These are phyloP conservation scores for Cytospora mali DNA, from an alignment of 2,329 filamentous ascomycete species.

Conservation along the genomic window DNA sequence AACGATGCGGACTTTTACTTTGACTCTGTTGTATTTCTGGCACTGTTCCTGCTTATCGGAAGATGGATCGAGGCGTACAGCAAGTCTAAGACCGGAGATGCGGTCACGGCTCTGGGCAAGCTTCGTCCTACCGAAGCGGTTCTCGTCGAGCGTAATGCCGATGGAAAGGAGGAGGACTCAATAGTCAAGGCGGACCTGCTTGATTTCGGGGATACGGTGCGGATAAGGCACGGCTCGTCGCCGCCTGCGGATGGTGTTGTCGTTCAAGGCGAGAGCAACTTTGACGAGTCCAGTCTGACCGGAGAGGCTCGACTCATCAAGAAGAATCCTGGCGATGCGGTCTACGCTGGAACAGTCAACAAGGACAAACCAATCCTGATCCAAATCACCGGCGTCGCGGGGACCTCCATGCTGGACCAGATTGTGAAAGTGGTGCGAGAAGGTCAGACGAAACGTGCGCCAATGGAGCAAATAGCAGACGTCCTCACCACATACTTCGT, in stretches of 20 bases:
- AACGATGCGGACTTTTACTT: constrained; percentile 72
- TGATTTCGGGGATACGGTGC: constrained; percentile 73
- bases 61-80: constrained; percentile 85
- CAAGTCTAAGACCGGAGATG: constrained; percentile 87
- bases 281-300: constrained; percentile 90
- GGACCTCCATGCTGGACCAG: constrained; percentile 76
- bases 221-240: constrained; percentile 76
- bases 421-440: constrained; percentile 78
- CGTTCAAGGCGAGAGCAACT: constrained; percentile 63
- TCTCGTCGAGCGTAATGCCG: constrained; percentile 57
- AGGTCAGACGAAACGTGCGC: constrained; percentile 74
- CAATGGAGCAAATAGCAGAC: constrained; percentile 75
- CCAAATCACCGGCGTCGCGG: constrained; percentile 64
- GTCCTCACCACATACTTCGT: constrained; percentile 76
- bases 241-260: constrained; percentile 82
- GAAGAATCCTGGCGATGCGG: constrained; percentile 64
- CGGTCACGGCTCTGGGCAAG: constrained; percentile 76
- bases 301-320: constrained; percentile 71
- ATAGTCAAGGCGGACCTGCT: constrained; percentile 66
- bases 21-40: constrained; percentile 90
- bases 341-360: constrained; percentile 77
- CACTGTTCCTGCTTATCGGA: constrained; percentile 78
- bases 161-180: constrained; percentile 42
- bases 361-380: constrained; percentile 65
- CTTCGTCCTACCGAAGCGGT: constrained; percentile 77